These are phyloP conservation scores for Rhodomyrtus psidioides DNA, from an alignment of 441 rosid species.

Conservation along the genomic window DNA sequence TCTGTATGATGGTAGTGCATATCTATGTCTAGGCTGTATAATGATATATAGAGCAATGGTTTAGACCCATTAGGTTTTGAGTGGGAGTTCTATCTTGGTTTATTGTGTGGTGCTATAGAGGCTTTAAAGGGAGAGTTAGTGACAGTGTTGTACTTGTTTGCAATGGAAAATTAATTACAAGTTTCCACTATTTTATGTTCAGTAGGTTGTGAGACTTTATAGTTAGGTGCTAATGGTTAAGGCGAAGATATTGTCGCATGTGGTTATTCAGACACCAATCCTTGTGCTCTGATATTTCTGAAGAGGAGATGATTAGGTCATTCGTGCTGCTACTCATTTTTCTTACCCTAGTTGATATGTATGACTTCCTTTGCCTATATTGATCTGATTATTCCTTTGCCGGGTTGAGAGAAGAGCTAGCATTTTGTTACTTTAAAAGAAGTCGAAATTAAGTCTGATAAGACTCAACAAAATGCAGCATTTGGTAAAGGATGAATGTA, in stretches of 20 bases:
- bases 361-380: background rate
- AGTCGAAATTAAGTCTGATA: background rate
- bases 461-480: background rate
- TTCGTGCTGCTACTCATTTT: background rate
- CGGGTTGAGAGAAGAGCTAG: background rate
- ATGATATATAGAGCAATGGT: background rate
- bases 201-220: background rate
- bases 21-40: background rate
- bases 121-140: background rate
- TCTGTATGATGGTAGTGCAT: background rate
- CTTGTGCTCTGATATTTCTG: background rate
- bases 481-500: background rate
- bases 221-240: background rate
- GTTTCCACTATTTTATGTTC: background rate
- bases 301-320: background rate
- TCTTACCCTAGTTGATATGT: background rate
- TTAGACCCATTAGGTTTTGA: background rate
- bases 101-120: background rate
- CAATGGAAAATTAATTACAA: background rate
- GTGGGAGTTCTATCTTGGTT: background rate
- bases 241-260: background rate
- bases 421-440: background rate
- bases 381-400: background rate
- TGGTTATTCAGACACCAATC: background rate
- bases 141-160: background rate